Evolutionary conservation across 192 early-diverging fungal species (phyloP).

Genomic region (Mortierella hygrophila): DNA sequence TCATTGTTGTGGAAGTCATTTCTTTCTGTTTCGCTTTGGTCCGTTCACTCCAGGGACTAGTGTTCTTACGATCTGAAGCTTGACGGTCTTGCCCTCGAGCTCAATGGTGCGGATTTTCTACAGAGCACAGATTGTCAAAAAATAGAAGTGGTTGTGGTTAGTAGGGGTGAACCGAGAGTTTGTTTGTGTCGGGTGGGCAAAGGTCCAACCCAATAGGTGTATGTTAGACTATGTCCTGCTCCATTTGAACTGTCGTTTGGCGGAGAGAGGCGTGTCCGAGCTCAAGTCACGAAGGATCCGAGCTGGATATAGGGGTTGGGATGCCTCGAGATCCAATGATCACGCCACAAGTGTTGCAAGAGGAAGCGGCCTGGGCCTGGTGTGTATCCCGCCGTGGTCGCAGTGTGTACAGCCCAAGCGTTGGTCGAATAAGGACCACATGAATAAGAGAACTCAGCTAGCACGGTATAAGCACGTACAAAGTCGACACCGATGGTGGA

Average conservation of each 20-base stretch:
- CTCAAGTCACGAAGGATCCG: neutral
- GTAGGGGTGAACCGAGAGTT: neutral
- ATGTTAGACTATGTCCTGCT: neutral
- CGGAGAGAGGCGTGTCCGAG: neutral
- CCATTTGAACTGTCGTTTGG: neutral
- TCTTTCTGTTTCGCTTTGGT: neutral
- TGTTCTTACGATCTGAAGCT: constrained; percentile 90
- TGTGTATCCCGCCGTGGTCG: neutral
- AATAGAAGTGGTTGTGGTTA: neutral
- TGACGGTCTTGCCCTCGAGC: constrained; percentile 98
- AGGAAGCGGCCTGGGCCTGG: neutral
- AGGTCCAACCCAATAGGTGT: neutral
- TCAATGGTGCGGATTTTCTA: constrained; percentile 99
- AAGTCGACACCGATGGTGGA: constrained; percentile 99
- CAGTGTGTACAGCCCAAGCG: neutral
- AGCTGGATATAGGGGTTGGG: neutral
- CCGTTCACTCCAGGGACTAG: constrained; percentile 2
- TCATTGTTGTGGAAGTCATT: constrained; percentile 7
- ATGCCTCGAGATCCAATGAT: neutral
- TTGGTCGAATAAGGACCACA: neutral
- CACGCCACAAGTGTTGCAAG: neutral
- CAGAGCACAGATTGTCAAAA: neutral
- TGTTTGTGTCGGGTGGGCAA: neutral
- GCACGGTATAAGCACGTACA: constrained; percentile 61
- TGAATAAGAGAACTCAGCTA: neutral